Percentiles rank a stretch among this genome's conserved stretches.
Evolutionary conservation across 1,139 yeast species (phyloP).

Genomic region (Pichiaceae sp.): DNA sequence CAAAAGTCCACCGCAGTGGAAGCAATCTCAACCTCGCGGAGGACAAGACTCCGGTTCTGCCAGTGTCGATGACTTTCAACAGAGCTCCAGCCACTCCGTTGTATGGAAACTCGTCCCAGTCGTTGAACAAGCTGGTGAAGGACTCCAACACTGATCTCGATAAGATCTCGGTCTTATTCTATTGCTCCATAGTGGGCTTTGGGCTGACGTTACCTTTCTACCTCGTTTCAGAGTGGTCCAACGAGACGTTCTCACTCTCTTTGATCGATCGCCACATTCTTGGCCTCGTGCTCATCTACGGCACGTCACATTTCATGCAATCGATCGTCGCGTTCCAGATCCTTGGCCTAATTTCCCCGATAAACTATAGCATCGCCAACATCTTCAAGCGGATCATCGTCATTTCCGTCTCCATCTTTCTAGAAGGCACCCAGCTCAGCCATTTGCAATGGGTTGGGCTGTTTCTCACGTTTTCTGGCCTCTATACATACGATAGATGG

Average conservation of each 20-base stretch:
- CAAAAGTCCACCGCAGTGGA: neutral
- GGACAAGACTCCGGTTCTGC: conserved; percentile 23
- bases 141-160: conserved; percentile 45
- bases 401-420: conserved; percentile 67
- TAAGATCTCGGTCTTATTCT: conserved; percentile 73
- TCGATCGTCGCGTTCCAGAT: conserved; percentile 84
- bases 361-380: conserved; percentile 86
- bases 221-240: conserved; percentile 46
- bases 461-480: conserved; percentile 53
- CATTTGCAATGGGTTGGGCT: conserved; percentile 65
- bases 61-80: conserved; percentile 18
- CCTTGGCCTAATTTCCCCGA: conserved; percentile 77
- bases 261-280: conserved; percentile 30
- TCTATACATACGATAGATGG: conserved; percentile 69
- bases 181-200: conserved; percentile 80
- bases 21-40: conserved; percentile 4
- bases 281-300: conserved; percentile 46
- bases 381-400: conserved; percentile 82
- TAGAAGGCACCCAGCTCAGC: conserved; percentile 59
- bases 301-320: conserved; percentile 76
- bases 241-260: conserved; percentile 23
- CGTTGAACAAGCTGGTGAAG: conserved; percentile 15
- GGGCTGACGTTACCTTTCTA: conserved; percentile 71
- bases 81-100: conserved; percentile 16
- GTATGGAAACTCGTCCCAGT: conserved; percentile 16